These are phyloP conservation scores for Naegleria fowleri DNA, from an alignment of 208 protist genomes.

Conservation along the genomic window DNA sequence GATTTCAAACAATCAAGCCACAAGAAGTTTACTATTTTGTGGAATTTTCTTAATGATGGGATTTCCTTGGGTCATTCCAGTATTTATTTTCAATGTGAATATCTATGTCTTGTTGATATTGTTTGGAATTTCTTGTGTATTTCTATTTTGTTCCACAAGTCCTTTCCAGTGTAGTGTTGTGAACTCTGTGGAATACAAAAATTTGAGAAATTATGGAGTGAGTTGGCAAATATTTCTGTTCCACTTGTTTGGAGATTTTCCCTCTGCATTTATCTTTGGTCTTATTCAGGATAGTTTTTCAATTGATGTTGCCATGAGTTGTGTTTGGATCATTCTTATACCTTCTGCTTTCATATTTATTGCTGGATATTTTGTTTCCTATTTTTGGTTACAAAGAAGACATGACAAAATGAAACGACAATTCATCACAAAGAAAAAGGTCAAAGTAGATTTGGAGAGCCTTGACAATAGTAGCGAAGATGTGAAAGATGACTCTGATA, in stretches of 20 bases:
- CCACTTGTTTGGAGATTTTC: slow-evolving; percentile 74
- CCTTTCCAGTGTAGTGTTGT: slow-evolving; percentile 8
- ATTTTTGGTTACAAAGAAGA: neutral
- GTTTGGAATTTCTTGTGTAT: slow-evolving; percentile 2
- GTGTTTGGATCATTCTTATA: neutral
- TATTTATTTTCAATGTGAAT: slow-evolving; percentile 4
- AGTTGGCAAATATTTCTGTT: slow-evolving; percentile 73
- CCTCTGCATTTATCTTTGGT: slow-evolving; percentile 67
- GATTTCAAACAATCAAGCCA: too few relatives aligned
- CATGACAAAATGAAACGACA: neutral
- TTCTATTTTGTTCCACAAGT: slow-evolving; percentile 31
- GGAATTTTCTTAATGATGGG: slow-evolving; percentile 15
- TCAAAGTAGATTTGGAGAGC: too few relatives aligned
- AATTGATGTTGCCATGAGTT: neutral
- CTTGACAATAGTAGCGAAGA: too few relatives aligned
- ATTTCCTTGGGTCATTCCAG: slow-evolving; percentile 10
- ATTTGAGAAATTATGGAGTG: slow-evolving; percentile 67
- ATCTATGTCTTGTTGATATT: slow-evolving; percentile 18
- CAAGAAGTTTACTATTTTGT: neutral
- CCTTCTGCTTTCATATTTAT: neutral
- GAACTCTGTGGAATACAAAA: neutral
- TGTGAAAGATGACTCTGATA: too few relatives aligned
- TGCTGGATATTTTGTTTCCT: neutral
- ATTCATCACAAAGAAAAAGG: too few relatives aligned
- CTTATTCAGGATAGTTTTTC: neutral